Evolutionary conservation across 2,329 filamentous ascomycete species (phyloP), one percentile per base, ranked within the genome.

Genomic region (Colletotrichum nymphaeae): DNA sequence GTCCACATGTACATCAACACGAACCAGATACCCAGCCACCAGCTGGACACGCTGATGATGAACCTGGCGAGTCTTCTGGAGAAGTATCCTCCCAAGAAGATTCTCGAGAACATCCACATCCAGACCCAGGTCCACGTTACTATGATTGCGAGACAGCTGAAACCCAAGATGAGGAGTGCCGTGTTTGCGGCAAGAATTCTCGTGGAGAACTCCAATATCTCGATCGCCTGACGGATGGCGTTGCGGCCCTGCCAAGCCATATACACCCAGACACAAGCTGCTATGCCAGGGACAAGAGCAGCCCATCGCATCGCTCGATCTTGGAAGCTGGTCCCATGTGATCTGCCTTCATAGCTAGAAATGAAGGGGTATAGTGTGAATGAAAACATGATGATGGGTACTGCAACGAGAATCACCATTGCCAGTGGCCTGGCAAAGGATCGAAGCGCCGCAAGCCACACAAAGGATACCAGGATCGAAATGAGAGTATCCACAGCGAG

Each of bases 1-100:
- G 95, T 97, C 97, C 97, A 99, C 77, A 98, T 92, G 83, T 98
- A 98, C 86, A 98, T 93, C 72, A 98, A 85, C 76, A 98, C 91
- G 84, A 98, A 99, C 81, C 93, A 97, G 28, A 91, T 89, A n/a
- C 94, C 97, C 4, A 99, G 88, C 94, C 95, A 98, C 96, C 96
- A 98, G 78, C 93, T 98, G 73, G 94, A 95, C 22, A 93, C 86
- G 79, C 95, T 93, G 79, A 98, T 95, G 78, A 97, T 89, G 83
- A 97, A 98, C 55, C 83, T 81, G 0, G 87, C 85, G 35, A 92
- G 85, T 24, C 81, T 85, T 73, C 89, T 90, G 19, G 19, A 91
- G 76, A 96, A 91, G 81, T 95, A 93, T 0, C 97, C 97, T n/a
- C 94, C 95, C 72, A 98, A 91, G 82, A 99, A 99, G 72, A 98